A percentile compares a stretch with the other conserved stretches of the same genome.
Conservation (phyloP, 2,329 filamentous ascomycete species). For the Blastomyces parvus region DNA sequence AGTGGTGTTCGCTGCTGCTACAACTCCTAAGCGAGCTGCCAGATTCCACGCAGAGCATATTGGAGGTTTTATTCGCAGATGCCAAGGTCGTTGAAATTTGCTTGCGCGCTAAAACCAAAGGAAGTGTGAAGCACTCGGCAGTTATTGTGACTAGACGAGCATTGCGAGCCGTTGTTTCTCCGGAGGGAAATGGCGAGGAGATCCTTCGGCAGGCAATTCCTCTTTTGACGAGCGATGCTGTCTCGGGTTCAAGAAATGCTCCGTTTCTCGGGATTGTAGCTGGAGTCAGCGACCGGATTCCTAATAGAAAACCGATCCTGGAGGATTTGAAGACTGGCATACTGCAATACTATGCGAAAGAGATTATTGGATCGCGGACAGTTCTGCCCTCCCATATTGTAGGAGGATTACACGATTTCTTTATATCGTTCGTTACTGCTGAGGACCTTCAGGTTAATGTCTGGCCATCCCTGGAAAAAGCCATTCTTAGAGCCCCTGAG, state of each 20-base stretch:
- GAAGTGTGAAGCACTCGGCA: constrained; percentile 61
- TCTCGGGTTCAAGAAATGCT: constrained; percentile 59
- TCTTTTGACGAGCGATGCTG: constrained; percentile 58
- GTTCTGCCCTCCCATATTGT: constrained; percentile 63
- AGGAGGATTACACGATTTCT: constrained; percentile 70
- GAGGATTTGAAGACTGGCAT: constrained; percentile 60
- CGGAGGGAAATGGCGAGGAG: constrained; percentile 49
- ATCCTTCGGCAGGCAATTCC: constrained; percentile 55
- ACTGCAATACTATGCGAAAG: constrained; percentile 73
- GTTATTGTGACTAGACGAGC: constrained; percentile 69
- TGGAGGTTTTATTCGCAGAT: constrained; percentile 57
- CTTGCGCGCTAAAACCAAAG: constrained; percentile 54
- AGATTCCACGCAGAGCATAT: constrained; percentile 36
- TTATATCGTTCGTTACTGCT: constrained; percentile 59
- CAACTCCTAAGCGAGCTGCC: constrained; percentile 55
- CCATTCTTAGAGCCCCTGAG: constrained; percentile 79
- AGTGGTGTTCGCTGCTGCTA: constrained; percentile 78
- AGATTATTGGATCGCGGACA: constrained; percentile 70
- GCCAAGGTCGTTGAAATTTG: constrained; percentile 71
- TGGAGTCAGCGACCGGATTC: constrained; percentile 69
- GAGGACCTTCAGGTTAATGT: constrained; percentile 69
- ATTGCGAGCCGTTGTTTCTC: constrained; percentile 62
- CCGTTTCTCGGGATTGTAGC: constrained; percentile 75
- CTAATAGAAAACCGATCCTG: constrained; percentile 53
- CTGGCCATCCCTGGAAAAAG: constrained; percentile 76